Percentiles rank a stretch among this genome's conserved stretches.
phyloP scores from a whole-genome alignment of 768 basidiomycete species.

The Boletus pseudopeckii region DNA sequence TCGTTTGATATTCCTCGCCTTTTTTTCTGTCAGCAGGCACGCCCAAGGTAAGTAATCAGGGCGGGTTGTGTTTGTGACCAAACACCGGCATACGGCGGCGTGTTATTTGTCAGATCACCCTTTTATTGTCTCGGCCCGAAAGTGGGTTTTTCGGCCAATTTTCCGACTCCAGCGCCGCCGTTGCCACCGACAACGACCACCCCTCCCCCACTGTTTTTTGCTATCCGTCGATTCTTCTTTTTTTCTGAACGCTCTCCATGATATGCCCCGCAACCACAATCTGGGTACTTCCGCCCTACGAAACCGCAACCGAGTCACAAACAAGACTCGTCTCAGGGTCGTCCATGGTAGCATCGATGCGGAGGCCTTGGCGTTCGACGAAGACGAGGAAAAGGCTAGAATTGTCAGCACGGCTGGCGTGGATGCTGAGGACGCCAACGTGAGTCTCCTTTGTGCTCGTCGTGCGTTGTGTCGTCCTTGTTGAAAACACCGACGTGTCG shows the following conservation, averaged over 20 bases:
- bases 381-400: slow-evolving; percentile 83
- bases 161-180: slow-evolving; percentile 57
- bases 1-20: slow-evolving; percentile 11
- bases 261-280: slow-evolving; percentile 82
- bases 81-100: slow-evolving; percentile 32
- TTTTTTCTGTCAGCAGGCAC: not conserved
- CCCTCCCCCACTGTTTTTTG: slow-evolving; percentile 25
- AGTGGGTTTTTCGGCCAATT: slow-evolving; percentile 57
- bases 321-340: slow-evolving; percentile 88
- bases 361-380: slow-evolving; percentile 75
- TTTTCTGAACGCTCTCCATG: slow-evolving; percentile 56
- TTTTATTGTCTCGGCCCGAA: slow-evolving; percentile 51
- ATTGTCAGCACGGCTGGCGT: slow-evolving; percentile 82
- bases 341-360: slow-evolving; percentile 78
- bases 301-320: slow-evolving; percentile 88
- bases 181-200: slow-evolving; percentile 48
- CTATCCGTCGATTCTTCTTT: slow-evolving; percentile 38
- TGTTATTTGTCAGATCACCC: slow-evolving; percentile 28
- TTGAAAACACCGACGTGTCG: slow-evolving; percentile 44
- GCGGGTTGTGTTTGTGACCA: slow-evolving; percentile 29
- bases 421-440: slow-evolving; percentile 91
- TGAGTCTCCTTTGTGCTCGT: slow-evolving; percentile 49
- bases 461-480: slow-evolving; percentile 38
- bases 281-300: slow-evolving; percentile 75
- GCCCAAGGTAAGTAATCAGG: slow-evolving; percentile 29